Evolutionary conservation across 306 rosid species (phyloP), one percentile per base, ranked within the genome.

Genomic region (Ormosia semicastrata): DNA sequence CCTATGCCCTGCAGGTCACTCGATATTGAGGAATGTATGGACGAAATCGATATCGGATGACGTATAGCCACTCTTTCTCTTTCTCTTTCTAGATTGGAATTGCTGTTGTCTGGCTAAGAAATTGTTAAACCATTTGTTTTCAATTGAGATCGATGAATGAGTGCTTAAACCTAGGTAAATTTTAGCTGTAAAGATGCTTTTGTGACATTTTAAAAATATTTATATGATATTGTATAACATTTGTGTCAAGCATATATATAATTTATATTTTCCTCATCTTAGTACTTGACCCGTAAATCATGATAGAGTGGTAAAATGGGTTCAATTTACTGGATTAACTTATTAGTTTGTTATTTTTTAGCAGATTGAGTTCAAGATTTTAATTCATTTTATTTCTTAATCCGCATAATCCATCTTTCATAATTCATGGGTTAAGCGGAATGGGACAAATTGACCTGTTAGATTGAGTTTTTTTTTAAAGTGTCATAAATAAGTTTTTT

Each of bases 1-100:
- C 5, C 34, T 30, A 2, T 78, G 58, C 39, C 34, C 9, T 72
- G 85, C 86, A 88, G 91, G 76, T 71, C 32, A 58, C 66, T 34
- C 47, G 11, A 3, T 9, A 37, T n/a, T 37, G 66, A 60, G n/a
- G 36, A 36, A 29, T 9, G 11, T 36, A 30, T 18, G 72, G 57
- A 74, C 18, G 10, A 71, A 85, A 58, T 76, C 81, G 84, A 79
- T 89, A 83, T 85, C 85, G 87, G 68, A 83, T 82, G 88, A 88
- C 85, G 92, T 87, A 88, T 86, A 81, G 77, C 47, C 59, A 44
- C 33, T 73, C 52, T 71, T 34, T 44, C 47, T 33, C 70, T 49
- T 64, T 50, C 18, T 15, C 7, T 77, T 30, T 63, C 18, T 82
- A 73, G 65, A 79, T 71, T 85, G 75, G 80, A 60, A 47, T 60